Evolutionary conservation across 108 stramenopile species (phyloP), one percentile per base, ranked within the genome.

Genomic region (Cyclotella baltica): DNA sequence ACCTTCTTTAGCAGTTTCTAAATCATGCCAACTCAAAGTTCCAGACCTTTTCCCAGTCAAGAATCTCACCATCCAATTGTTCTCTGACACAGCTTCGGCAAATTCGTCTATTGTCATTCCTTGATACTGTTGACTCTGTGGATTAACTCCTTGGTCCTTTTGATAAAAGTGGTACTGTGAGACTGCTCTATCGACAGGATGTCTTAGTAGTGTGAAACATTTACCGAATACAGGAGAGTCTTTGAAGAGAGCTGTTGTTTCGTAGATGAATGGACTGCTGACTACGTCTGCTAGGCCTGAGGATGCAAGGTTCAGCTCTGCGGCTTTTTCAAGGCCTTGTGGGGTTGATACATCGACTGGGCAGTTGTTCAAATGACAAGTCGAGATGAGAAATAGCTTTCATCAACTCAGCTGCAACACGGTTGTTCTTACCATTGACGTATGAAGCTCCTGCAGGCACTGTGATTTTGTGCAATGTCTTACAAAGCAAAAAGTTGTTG

Each of bases 11-110:
- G 87, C 87, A 46, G 40, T 40, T 34, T 85, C 84, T 52, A 87
- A 77, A 77, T 85, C 77, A 64, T 72, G 67, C 64, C 72, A 78
- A 58, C 56, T 80, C 33, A 87, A 61, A 10, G 77, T 51, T 16
- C 87, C 87, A 30, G 77, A 58, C 48, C 78, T 40, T 27, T 71
- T 73, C 67, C 70, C 72, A 6, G 83, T 83, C 62, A 85, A 68
- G 38, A 85, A 87, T 30, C 87, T 51, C 0, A 80, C 78, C 81
- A 87, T 83, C 87, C 87, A 87, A 62, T 87, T 87, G 47, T 78
- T 83, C 28, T 85, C 84, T 15, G 61, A 68, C 16, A 67, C 55
- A 15, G 51, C 38, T n/a, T 73, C 72, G 11, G 83, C 77, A 64
- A 47, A 83, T 38, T 83, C 77, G 34, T 79, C 83, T 25, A 83